A percentile compares a stretch with the other conserved stretches of the same genome.
Evolutionary conservation across 352 stramenopile genomes (phyloP).

Genomic region (Globisporangium echinulatum): DNA sequence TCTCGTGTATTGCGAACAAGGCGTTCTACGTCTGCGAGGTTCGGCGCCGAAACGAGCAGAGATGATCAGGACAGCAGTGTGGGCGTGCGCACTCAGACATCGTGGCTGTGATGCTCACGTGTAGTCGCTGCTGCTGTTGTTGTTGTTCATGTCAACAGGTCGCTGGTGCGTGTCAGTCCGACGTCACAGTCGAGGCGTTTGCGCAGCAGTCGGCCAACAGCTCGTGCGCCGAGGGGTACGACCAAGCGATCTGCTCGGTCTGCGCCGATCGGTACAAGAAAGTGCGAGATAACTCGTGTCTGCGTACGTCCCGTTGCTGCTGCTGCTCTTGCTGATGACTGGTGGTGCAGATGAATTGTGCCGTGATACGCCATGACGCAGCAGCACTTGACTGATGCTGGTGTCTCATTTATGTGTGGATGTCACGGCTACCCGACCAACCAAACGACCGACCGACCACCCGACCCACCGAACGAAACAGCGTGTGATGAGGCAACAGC

Average conservation of each 20-base stretch:
- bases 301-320: constrained; percentile 29
- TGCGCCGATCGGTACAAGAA: constrained; percentile 52
- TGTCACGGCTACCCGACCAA: too few species aligned
- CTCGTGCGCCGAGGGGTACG: constrained; percentile 45
- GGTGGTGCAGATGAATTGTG: not conserved
- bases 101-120: not conserved
- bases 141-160: constrained; percentile 16
- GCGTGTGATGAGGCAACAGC: constrained; percentile 48
- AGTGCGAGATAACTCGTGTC: constrained; percentile 41
- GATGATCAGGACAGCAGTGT: too few species aligned
- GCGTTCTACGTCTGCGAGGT: constrained; percentile 68
- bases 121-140: not conserved
- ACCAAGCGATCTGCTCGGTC: constrained; percentile 64
- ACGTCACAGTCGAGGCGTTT: constrained; percentile 36
- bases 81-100: not conserved
- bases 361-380: too few species aligned
- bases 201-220: constrained; percentile 12
- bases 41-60: not conserved
- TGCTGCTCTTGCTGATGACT: not conserved
- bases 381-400: not conserved
- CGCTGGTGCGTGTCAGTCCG: constrained; percentile 32
- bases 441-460: not conserved
- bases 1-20: constrained; percentile 45
- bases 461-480: constrained; percentile 3
- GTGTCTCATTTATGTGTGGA: not conserved